Percentiles rank a stretch among this genome's conserved stretches.
These are phyloP conservation scores for Ambispora gerdemannii DNA, from an alignment of 192 early-diverging fungal species.

Conservation along the genomic window DNA sequence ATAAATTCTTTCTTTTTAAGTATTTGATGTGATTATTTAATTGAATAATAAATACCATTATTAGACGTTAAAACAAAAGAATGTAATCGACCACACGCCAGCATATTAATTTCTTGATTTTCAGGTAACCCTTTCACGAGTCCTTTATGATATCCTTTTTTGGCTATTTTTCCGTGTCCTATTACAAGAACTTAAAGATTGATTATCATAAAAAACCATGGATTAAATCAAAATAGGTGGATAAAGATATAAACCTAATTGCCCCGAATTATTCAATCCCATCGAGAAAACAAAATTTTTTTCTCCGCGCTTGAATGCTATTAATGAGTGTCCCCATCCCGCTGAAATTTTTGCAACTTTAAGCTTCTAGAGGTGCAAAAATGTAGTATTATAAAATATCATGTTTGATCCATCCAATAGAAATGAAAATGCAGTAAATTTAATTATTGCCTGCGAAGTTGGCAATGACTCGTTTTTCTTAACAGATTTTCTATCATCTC, in stretches of 20 bases:
- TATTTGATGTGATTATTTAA: too few relatives aligned
- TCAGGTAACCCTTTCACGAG: background rate
- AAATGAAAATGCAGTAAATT: too few relatives aligned
- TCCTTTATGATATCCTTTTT: background rate
- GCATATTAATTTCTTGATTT: background rate
- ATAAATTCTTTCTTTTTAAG: too few relatives aligned
- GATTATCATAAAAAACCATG: background rate
- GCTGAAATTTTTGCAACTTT: background rate
- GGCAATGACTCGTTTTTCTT: too few relatives aligned
- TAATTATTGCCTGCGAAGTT: too few relatives aligned
- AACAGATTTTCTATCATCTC: too few relatives aligned
- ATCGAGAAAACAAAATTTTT: background rate
- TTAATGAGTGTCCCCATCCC: background rate
- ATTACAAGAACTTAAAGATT: background rate
- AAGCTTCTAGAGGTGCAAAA: too few relatives aligned
- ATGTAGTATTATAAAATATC: too few relatives aligned
- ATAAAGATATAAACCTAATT: background rate
- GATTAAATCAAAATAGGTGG: background rate
- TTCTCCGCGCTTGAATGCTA: conserved; percentile 2
- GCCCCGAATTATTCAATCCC: conserved; percentile 4
- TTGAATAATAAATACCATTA: background rate
- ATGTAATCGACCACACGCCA: background rate
- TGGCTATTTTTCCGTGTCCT: background rate
- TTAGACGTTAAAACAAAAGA: background rate
- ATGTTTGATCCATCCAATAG: too few relatives aligned